Evolutionary conservation across 2,329 filamentous ascomycete species (phyloP).

Genomic region (Talaromyces sp.): DNA sequence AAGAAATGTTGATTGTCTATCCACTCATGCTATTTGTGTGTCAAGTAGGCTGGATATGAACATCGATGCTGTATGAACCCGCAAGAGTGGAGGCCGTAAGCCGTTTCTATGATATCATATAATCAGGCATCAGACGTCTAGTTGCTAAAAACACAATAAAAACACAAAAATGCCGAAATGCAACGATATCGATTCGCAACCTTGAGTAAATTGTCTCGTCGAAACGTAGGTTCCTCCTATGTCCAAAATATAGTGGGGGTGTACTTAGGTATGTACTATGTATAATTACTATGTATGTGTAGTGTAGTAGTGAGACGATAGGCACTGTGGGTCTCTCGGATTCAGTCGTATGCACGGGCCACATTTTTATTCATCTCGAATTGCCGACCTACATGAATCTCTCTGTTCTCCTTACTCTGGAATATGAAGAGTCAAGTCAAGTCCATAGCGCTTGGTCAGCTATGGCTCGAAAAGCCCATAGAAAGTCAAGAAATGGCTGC

Average conservation of each 20-base stretch:
- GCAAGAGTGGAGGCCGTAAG: background rate
- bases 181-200: background rate
- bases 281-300: no score
- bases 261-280: no score
- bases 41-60: background rate
- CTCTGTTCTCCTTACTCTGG: background rate
- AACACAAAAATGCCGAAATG: background rate
- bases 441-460: background rate
- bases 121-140: background rate
- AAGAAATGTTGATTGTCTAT: no score
- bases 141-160: background rate
- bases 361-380: background rate
- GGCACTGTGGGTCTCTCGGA: background rate
- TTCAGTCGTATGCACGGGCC: background rate
- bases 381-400: background rate
- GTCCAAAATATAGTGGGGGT: background rate
- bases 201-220: background rate
- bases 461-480: background rate
- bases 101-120: background rate
- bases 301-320: background rate
- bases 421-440: no score
- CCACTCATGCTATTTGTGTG: background rate
- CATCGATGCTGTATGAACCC: background rate
- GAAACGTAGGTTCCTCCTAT: background rate
- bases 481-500: conserved; percentile 8